Evolutionary conservation across 2,329 filamentous ascomycete genomes (phyloP).

Genomic region (Phyllosticta paracitricarpa): DNA sequence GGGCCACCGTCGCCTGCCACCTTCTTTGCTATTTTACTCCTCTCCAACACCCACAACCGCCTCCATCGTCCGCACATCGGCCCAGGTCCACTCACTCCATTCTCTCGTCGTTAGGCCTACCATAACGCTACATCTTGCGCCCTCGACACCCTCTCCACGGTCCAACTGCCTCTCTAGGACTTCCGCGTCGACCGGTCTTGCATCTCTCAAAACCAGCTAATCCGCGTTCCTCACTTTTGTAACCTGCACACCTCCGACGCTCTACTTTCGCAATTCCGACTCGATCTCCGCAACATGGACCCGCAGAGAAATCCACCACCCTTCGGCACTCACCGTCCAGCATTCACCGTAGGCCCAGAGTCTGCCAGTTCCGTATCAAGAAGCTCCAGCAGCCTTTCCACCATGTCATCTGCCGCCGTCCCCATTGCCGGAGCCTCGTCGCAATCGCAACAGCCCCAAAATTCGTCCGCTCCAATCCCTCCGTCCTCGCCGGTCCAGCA

Average conservation of each 20-base stretch:
- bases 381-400: constrained; percentile 34
- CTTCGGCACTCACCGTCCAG: constrained; percentile 7
- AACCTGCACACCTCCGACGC: neutral
- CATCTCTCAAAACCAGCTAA: neutral
- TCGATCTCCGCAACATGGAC: neutral
- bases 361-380: constrained; percentile 25
- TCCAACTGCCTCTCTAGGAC: neutral
- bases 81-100: neutral
- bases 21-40: neutral
- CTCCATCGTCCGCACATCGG: neutral
- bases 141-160: neutral
- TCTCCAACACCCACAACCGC: neutral
- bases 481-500: constrained; percentile 25
- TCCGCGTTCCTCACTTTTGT: neutral
- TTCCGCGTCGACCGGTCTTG: neutral
- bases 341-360: constrained; percentile 8
- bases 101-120: neutral
- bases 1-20: neutral
- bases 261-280: neutral
- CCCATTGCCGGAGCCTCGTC: constrained; percentile 11
- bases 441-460: neutral
- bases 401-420: constrained; percentile 19
- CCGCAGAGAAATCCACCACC: neutral
- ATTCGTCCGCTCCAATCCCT: constrained; percentile 14
- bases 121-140: neutral